Evolutionary conservation across 495 filamentous ascomycete genomes (phyloP).

Genomic region (Lepidopterella palustris): DNA sequence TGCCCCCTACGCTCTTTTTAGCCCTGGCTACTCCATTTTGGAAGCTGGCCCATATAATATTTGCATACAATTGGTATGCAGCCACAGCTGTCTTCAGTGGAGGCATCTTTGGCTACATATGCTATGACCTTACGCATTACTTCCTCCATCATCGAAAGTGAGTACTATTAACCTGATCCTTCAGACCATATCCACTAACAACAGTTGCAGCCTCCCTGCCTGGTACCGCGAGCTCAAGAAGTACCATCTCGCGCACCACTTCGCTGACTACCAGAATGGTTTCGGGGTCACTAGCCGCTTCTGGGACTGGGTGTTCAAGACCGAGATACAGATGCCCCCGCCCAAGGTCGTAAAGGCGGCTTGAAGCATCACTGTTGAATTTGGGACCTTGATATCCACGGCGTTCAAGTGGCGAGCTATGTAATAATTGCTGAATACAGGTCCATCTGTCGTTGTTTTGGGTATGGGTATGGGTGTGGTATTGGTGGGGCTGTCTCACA

Average conservation of each 20-base stretch:
- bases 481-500: neutral
- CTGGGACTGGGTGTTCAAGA: conserved; percentile 92
- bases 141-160: conserved; percentile 97
- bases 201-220: conserved; percentile 54
- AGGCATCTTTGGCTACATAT: conserved; percentile 90
- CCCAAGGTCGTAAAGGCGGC: conserved; percentile 38
- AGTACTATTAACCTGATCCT: conserved; percentile 30
- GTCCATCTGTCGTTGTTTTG: neutral
- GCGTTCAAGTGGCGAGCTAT: neutral
- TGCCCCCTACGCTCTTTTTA: conserved; percentile 88
- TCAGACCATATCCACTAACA: conserved; percentile 15
- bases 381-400: neutral
- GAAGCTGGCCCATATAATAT: conserved; percentile 79
- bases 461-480: neutral
- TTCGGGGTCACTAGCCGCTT: conserved; percentile 97
- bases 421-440: neutral
- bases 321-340: conserved; percentile 55
- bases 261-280: conserved; percentile 93
- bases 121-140: conserved; percentile 97
- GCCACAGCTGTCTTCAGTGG: conserved; percentile 75
- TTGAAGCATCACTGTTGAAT: conserved; percentile 7
- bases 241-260: conserved; percentile 95
- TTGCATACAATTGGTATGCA: conserved; percentile 79
- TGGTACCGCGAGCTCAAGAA: conserved; percentile 92
- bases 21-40: conserved; percentile 84